Base-by-base conservation (phyloP, 2,329 filamentous ascomycete species). In the Alternaria angustiovoidea region DNA sequence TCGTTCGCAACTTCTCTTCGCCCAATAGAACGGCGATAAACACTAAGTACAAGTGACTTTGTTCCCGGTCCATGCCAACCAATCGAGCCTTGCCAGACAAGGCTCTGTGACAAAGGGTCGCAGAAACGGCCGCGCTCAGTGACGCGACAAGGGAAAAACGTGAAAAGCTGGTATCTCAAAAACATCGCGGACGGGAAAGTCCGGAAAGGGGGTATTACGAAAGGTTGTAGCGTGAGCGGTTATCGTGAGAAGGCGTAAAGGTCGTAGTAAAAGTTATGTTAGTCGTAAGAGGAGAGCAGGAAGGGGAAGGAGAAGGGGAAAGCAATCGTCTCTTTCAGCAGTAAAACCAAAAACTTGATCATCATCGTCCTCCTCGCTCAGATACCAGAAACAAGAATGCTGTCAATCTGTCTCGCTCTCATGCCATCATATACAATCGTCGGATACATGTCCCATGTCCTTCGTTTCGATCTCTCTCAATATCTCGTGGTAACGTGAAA, bases 401-500 rank as follows among this genome's bases (percentile, higher is more conserved):
- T 60, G 34, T 36, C 46, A 54, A 56, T 57, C 30, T 48, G 51
- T 47, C 52, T 54, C 51, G 44, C 49, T 53, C 34, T 61, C 59
- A 32, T 65, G 57, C 57, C 61, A 28, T 65, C 63, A 64, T 65
- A 47, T 64, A 65, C 63, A 65, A 56, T 70, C 64, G 55, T 49
- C 69, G 73, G 70, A 54, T 57, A 70, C 61, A 67, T 59, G 59
- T 41, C 53, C 57, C 57, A 46, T 56, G 42, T 63, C 63, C 52
- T 54, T 61, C 58, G 58, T 61, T 52, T 52, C 61, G 59, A 49
- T 54, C 54, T 53, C 61, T 38, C 34, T 38, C 34, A 32, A 48
- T 36, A 48, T 48, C 46, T 68, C 63, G 58, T 61, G 58, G 32
- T 51, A 64, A 72, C 76, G 52, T 59, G 12, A 76, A 74, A 75